Evolutionary conservation across 108 stramenopile species (phyloP), one percentile per base, ranked within the genome.

Genomic region (Halocafeteria seosinensis): DNA sequence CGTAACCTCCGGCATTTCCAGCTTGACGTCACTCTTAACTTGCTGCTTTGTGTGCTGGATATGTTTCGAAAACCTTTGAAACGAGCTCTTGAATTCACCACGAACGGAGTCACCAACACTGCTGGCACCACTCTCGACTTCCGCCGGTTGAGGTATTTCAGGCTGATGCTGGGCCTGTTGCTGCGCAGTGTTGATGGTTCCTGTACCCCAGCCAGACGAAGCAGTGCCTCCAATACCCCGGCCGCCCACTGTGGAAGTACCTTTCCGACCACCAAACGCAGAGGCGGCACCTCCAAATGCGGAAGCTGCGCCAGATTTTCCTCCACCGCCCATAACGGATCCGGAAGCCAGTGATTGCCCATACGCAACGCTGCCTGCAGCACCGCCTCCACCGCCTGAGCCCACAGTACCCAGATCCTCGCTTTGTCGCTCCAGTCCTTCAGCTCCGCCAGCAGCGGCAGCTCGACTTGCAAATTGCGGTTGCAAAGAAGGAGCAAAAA

Each of bases 21-120:
- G 62, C 26, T 71, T 72, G 30, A 82, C 77, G 31, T 78, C 77
- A 5, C 79, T 79, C 31, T 66, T 61, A 30, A 82, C 73, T 51
- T 78, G 77, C 65, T 71, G 71, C 0, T 67, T 33, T 1, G 77
- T 79, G 67, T 78, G 74, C 5, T 42, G 34, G 47, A 82, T 58
- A 23, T 72, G 73, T 1, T 57, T 57, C 55, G 71, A 64, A 47
- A 81, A 81, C 62, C 74, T 71, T 38, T 63, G 69, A n/a, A 79
- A 60, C 37, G 71, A 75, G 32, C 59, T 38, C 28, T 73, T 64
- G 57, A 78, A 76, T 62, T 78, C 78, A 4, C 66, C 57, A 17
- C n/a, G 6, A 13, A 59, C 28, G 57, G 34, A 13, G 2, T 59
- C 57, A 11, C 34, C 1, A 11, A 59, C 57, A n/a, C 13, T 6